These are phyloP conservation scores for Xerocomus amazonicus DNA, from an alignment of 1,284 basidiomycete genomes.

Conservation along the genomic window DNA sequence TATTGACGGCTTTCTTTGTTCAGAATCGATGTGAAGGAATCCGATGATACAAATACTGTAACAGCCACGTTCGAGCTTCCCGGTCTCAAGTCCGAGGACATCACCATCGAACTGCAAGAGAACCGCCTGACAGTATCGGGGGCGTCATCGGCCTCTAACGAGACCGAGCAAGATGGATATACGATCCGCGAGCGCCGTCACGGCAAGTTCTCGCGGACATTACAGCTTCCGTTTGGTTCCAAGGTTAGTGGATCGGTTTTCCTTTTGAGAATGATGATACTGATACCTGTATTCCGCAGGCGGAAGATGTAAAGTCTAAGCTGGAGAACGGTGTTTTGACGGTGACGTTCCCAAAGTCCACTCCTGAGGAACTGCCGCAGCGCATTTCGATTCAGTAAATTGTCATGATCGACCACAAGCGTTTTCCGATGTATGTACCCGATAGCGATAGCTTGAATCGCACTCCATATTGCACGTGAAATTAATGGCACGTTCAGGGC, in stretches of 20 bases:
- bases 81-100: slow-evolving; percentile 39
- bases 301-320: slow-evolving; percentile 5
- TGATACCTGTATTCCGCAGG: neutral
- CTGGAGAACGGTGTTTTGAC: slow-evolving; percentile 26
- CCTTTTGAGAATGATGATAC: neutral
- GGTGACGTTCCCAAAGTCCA: slow-evolving; percentile 27
- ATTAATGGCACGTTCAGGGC: too few species aligned
- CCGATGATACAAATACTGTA: slow-evolving; percentile 34
- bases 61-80: slow-evolving; percentile 44
- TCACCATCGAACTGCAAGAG: slow-evolving; percentile 38
- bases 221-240: slow-evolving; percentile 36
- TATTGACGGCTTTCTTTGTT: neutral
- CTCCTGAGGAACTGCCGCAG: neutral
- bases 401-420: too few species aligned
- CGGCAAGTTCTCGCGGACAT: slow-evolving; percentile 37
- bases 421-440: too few species aligned
- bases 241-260: slow-evolving; percentile 25
- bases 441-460: too few species aligned
- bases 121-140: slow-evolving; percentile 39
- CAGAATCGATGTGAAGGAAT: slow-evolving; percentile 36
- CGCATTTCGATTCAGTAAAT: slow-evolving; percentile 7
- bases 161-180: slow-evolving; percentile 31
- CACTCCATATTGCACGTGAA: too few species aligned
- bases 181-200: slow-evolving; percentile 36
- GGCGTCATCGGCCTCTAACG: slow-evolving; percentile 25